Percentiles rank a stretch among this genome's conserved stretches.
Conservation (phyloP, 1,139 yeast genomes). For the Taphrina betulina region DNA sequence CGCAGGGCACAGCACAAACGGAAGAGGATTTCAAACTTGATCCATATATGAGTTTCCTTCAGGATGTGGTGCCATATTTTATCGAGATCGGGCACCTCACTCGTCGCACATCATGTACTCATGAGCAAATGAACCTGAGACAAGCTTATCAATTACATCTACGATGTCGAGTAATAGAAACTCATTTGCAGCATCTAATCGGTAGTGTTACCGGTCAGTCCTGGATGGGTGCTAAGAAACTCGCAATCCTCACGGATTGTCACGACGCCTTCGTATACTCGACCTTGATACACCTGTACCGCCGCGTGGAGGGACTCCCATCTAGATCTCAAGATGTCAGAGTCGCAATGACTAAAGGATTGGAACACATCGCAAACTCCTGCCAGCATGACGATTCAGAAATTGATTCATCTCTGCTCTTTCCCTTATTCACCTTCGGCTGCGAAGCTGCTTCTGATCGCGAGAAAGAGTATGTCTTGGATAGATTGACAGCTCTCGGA, state of each 20-base stretch:
- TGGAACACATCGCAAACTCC: slow-evolving; percentile 1
- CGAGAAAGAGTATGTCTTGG: neutral
- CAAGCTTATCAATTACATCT: slow-evolving; percentile 1
- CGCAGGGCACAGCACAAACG: neutral
- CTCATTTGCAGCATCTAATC: neutral
- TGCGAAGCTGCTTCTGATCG: neutral
- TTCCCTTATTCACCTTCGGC: slow-evolving; percentile 13
- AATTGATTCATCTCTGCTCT: slow-evolving; percentile 12
- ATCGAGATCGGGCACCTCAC: slow-evolving; percentile 1
- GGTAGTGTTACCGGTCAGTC: neutral
- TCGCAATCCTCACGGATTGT: neutral
- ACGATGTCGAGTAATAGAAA: neutral
- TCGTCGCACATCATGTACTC: too few relatives aligned
- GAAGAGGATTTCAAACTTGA: slow-evolving; percentile 9
- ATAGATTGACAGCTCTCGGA: neutral
- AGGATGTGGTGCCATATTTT: slow-evolving; percentile 4
- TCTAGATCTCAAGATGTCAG: neutral
- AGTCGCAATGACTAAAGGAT: neutral
- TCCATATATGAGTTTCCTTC: slow-evolving; percentile 18
- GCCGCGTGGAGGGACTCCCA: slow-evolving; percentile 2
- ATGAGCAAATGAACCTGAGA: slow-evolving; percentile 1
- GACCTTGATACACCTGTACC: slow-evolving; percentile 8
- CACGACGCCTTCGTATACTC: slow-evolving; percentile 7
- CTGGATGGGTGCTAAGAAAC: slow-evolving; percentile 3
- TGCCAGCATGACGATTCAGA: neutral